Conservation (phyloP, 176 grass and related monocot genomes). For the Triticum aestivum region DNA sequence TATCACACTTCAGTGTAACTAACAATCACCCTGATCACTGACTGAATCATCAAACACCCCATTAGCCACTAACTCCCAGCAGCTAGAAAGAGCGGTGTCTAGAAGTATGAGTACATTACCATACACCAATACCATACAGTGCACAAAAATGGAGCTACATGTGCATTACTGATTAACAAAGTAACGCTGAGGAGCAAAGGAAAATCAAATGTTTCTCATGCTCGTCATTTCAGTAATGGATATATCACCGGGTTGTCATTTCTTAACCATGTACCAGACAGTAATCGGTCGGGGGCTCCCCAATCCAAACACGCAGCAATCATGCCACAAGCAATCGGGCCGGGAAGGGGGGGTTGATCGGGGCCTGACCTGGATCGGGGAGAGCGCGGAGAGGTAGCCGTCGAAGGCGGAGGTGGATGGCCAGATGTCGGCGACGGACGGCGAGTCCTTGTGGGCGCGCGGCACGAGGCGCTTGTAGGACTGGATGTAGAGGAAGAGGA, state of each 20-base stretch:
- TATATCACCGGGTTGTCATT: background rate
- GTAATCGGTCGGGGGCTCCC: background rate
- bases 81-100: background rate
- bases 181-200: background rate
- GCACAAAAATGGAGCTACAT: background rate
- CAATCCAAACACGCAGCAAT: conserved; percentile 3
- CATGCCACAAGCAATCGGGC: background rate
- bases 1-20: background rate
- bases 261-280: background rate
- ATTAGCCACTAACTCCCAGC: conserved; percentile 8
- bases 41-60: background rate
- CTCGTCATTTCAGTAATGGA: conserved; percentile 10
- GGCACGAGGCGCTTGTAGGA: conserved; percentile 91
- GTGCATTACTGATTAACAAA: background rate
- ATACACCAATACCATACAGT: background rate
- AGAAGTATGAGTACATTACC: background rate
- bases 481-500: conserved; percentile 93
- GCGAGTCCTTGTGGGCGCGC: conserved; percentile 83
- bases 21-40: background rate
- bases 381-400: conserved; percentile 79
- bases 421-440: conserved; percentile 84
- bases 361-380: conserved; percentile 77
- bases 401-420: conserved; percentile 94
- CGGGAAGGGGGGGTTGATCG: background rate
- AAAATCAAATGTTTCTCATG: background rate